Evolutionary conservation across 352 stramenopile species (phyloP), one percentile per base, ranked within the genome.

Genomic region (Aphanomyces astaci): DNA sequence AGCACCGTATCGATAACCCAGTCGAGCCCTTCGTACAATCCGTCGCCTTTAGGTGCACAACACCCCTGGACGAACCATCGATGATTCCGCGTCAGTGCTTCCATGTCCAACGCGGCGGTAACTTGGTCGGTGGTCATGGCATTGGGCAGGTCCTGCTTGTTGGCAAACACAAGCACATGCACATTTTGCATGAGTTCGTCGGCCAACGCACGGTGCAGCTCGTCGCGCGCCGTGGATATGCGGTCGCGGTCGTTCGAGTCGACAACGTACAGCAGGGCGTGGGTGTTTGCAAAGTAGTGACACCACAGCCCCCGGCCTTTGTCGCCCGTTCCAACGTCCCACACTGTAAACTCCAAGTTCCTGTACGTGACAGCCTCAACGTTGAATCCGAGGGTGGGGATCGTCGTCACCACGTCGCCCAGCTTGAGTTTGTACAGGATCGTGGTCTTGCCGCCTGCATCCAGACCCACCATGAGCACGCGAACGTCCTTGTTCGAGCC

Each of bases 361-460:
- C 99, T 99, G 90, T 99, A 99, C 82, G 99, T 94, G 59, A 99
- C 96, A 66, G 95, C 98, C 84, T 99, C 97, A 46, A 99, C 97
- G 79, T 99, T 99, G 85, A 99, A 99, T 31, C 86, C 96, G 81
- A 98, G 98, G 25, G 96, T 99, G 30, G 96, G 94, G 78, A 98
- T 98, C 39, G 96, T 99, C 54, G 96, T 98, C 59, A 99, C 94
- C 64, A 98, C 94, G 81, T 98, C 81, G 48, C 87, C 84, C 53
- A 93, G 80, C 75, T 94, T 90, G 69, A 94, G 82, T 74, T 94
- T 96, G 80, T 95, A 99, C 65, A 99, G 75, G 80, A 99, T 99
- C 15, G 97, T 99, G 13, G 97, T 99, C 84, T 99, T 99, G 71
- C 97, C 97, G 28, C 97, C 97, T 80, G 98, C 98, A 77, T 99